A percentile compares a stretch with the other conserved stretches of the same genome.
Conservation (phyloP, 495 filamentous ascomycete species). For the Podospora appendiculata region DNA sequence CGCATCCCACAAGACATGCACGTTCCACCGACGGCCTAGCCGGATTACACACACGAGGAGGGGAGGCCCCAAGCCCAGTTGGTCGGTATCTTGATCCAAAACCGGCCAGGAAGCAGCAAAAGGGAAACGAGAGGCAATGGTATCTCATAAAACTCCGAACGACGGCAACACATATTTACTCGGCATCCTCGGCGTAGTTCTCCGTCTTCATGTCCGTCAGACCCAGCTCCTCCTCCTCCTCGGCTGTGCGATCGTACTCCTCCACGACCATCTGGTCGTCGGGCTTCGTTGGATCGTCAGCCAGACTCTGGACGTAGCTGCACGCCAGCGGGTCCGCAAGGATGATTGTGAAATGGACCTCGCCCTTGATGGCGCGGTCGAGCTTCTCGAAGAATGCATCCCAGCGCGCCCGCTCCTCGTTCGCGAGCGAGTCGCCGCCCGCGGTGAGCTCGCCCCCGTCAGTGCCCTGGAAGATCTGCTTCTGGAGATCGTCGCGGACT, state of each 20-base stretch:
- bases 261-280: slow-evolving; percentile 76
- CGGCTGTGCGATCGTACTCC: slow-evolving; percentile 78
- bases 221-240: slow-evolving; percentile 89
- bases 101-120: neutral
- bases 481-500: slow-evolving; percentile 78
- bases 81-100: too few species aligned
- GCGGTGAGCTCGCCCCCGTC: slow-evolving; percentile 19
- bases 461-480: slow-evolving; percentile 74
- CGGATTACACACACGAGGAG: too few species aligned
- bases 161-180: neutral
- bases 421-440: slow-evolving; percentile 63
- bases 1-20: too few species aligned
- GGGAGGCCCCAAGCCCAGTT: too few species aligned
- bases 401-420: slow-evolving; percentile 62
- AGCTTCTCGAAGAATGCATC: slow-evolving; percentile 69
- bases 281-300: slow-evolving; percentile 53
- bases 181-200: slow-evolving; percentile 58
- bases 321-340: slow-evolving; percentile 82
- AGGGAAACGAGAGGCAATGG: neutral
- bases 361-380: slow-evolving; percentile 68
- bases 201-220: slow-evolving; percentile 89
- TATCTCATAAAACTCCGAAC: neutral
- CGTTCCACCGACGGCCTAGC: too few species aligned
- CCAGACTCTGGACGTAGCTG: slow-evolving; percentile 88
- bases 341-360: slow-evolving; percentile 76